phyloP scores from a whole-genome alignment of 148 eudicot genomes.

The Cornus kousa region DNA sequence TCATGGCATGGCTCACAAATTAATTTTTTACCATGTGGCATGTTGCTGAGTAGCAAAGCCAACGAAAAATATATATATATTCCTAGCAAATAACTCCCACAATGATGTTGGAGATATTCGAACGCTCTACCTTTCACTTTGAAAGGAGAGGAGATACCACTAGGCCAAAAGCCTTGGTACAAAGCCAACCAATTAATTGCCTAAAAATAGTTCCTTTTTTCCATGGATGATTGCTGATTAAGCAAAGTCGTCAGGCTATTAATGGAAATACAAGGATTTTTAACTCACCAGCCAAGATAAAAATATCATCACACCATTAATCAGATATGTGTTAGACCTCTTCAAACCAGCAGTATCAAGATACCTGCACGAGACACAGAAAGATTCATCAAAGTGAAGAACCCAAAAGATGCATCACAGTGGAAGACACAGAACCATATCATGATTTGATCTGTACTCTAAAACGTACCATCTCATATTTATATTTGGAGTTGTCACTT shows the following conservation, averaged over 20 bases:
- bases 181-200: not conserved
- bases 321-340: slow-evolving; percentile 79
- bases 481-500: slow-evolving; percentile 93
- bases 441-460: not conserved
- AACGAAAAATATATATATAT: no score
- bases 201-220: not conserved
- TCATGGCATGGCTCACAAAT: not conserved
- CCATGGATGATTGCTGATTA: not conserved
- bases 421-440: slow-evolving; percentile 6
- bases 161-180: not conserved
- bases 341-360: slow-evolving; percentile 92
- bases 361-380: slow-evolving; percentile 49
- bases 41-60: not conserved
- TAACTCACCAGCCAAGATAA: slow-evolving; percentile 94
- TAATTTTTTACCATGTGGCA: not conserved
- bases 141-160: no score
- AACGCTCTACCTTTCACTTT: no score
- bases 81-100: no score
- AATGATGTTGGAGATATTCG: no score
- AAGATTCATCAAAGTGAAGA: not conserved
- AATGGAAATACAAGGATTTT: not conserved
- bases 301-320: slow-evolving; percentile 86
- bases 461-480: slow-evolving; percentile 84
- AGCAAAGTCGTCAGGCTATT: not conserved
- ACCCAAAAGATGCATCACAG: not conserved